phyloP scores from a whole-genome alignment of 345 rosid genomes.

The Arabidopsis thaliana region DNA sequence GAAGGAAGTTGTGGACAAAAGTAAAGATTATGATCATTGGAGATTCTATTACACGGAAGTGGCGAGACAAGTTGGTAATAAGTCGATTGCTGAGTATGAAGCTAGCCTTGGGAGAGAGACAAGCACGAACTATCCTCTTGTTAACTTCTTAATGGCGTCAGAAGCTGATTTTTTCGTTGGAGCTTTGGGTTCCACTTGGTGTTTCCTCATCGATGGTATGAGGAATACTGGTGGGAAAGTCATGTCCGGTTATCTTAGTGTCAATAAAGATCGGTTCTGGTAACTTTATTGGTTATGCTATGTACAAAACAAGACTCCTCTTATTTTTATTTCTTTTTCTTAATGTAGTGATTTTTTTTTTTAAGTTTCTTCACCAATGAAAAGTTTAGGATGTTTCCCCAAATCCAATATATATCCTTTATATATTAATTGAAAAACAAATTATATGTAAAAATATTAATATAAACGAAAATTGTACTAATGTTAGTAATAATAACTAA shows the following conservation, averaged over 20 bases:
- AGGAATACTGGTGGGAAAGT: constrained; percentile 96
- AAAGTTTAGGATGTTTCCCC: too few species aligned
- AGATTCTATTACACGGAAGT: constrained; percentile 83
- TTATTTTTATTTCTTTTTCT: neutral
- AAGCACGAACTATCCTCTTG: constrained; percentile 90
- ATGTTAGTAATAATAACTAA: too few species aligned
- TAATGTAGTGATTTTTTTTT: too few species aligned
- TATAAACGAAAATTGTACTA: too few species aligned
- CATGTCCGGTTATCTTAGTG: constrained; percentile 91
- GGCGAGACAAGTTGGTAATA: constrained; percentile 77
- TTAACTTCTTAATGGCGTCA: constrained; percentile 89
- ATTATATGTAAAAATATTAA: too few species aligned
- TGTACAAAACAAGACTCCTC: constrained; percentile 25
- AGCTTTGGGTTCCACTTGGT: constrained; percentile 97
- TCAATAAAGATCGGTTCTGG: constrained; percentile 96
- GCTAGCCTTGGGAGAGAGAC: constrained; percentile 89
- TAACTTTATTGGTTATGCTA: constrained; percentile 39
- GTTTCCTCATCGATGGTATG: constrained; percentile 94
- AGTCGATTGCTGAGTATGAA: constrained; percentile 80
- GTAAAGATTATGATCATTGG: constrained; percentile 60
- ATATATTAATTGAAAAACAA: too few species aligned
- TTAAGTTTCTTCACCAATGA: too few species aligned
- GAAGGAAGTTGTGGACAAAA: constrained; percentile 80
- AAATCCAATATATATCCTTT: too few species aligned
- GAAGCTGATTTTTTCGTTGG: constrained; percentile 92